Base-by-base conservation (phyloP, 1,284 basidiomycete species). In the Gomphus bonarii region DNA sequence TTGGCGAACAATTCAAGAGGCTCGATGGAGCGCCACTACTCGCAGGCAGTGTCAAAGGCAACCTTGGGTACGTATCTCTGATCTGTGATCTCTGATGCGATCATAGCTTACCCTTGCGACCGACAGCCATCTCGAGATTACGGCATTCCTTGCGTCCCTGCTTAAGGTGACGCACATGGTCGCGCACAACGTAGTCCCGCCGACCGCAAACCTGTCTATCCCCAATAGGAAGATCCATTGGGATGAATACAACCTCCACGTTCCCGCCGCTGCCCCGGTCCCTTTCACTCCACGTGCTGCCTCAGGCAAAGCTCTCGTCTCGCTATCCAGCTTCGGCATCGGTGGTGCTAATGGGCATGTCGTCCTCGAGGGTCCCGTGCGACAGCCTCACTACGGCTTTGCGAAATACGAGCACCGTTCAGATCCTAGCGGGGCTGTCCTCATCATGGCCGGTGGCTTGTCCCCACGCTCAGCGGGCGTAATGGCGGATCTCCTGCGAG, bases 31-130 rank as follows among this genome's bases (percentile, higher is more conserved):
- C 68, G 4, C 49, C 48, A 3, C 56, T 76, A 5, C 9, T 71
- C 10, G 63, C 75, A 8, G 75, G 75, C 4, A 76, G 74, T 54
- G 72, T 78, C 2, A 77, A 77, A 58, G 74, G 73, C 16, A 77
- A 77, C 61, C 67, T 76, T 28, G 76, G 75, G 57, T 58, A 25
- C 14, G 50, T 43, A 31, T 20, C 8, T 11, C 38, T n/a, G n/a
- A 36, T 10, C 8, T 11, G 50, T n/a, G n/a, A 36, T 10, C 14
- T 22, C n/a, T 31, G 6, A 43, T 43, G 28, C 38, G 1, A n/a
- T 53, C 30, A 12, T 16, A 5, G 28, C 31, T 33, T 4, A 25
- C 12, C 18, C 35, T n/a, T 31, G 4, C 6, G 25, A 20, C 40
- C 22, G n/a, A n/a, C 58, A 75, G 75, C 1, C 75, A 76, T 58